Evolutionary conservation across 208 protist genomes (phyloP).

Genomic region (Acanthamoeba royreba): DNA sequence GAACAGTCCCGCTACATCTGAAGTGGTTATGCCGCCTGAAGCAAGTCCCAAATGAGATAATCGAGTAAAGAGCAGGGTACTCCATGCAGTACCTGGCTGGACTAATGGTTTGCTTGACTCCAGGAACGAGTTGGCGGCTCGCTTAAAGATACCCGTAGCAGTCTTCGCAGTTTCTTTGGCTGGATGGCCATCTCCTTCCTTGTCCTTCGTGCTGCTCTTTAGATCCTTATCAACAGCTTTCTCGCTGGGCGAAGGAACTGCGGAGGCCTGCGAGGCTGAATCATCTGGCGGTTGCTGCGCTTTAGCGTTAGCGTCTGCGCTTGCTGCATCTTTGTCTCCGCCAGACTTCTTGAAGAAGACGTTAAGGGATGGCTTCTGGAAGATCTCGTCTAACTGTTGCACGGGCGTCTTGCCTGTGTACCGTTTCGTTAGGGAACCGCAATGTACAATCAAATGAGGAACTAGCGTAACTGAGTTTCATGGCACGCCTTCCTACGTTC

Average conservation of each 20-base stretch:
- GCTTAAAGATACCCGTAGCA: background rate
- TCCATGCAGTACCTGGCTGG: background rate
- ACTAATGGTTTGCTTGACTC: background rate
- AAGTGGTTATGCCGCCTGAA: background rate
- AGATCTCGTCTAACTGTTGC: background rate
- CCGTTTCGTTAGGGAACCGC: too few species aligned
- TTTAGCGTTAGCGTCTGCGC: background rate
- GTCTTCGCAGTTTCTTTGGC: background rate
- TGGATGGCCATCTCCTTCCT: background rate
- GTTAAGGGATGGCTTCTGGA: background rate
- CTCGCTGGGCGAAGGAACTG: too few species aligned
- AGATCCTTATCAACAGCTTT: too few species aligned
- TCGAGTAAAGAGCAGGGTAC: background rate
- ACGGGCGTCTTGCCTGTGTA: conserved; percentile 1
- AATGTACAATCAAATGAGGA: background rate
- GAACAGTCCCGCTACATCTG: background rate
- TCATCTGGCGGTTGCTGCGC: too few species aligned
- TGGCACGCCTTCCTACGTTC: background rate
- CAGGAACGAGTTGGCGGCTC: background rate
- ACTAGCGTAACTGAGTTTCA: background rate
- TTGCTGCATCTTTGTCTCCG: background rate
- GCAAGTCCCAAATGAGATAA: background rate
- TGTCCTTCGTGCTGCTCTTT: too few species aligned
- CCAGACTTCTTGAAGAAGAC: background rate
- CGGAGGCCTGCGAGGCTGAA: too few species aligned